Conservation (phyloP, 768 basidiomycete species). For the Favolaschia claudopus region DNA sequence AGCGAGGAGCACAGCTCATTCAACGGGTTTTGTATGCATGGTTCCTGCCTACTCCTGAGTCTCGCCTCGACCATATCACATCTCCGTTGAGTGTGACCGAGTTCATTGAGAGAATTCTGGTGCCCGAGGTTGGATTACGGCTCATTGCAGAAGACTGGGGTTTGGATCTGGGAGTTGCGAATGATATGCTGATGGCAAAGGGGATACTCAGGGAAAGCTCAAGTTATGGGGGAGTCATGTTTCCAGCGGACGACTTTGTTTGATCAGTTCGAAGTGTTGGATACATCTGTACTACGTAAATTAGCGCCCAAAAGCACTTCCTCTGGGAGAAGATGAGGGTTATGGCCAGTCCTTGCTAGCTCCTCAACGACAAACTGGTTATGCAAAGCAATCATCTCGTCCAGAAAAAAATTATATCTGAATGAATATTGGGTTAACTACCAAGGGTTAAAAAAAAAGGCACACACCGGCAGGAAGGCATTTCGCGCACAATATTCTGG, state of each 20-base stretch:
- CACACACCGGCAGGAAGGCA: constrained; percentile 22
- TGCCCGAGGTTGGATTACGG: constrained; percentile 6
- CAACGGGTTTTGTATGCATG: neutral
- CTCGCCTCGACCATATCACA: neutral
- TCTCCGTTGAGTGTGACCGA: no score
- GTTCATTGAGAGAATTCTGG: neutral
- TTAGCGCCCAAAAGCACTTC: neutral
- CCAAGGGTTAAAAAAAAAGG: no score
- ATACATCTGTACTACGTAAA: no score
- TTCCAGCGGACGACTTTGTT: neutral
- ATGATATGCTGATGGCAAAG: neutral
- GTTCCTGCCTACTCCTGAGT: neutral
- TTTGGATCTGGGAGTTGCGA: neutral
- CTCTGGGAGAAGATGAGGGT: neutral
- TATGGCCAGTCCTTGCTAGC: neutral
- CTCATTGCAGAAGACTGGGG: neutral
- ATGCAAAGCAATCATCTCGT: constrained; percentile 34
- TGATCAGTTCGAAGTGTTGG: neutral
- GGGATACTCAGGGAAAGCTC: neutral
- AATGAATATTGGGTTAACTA: neutral
- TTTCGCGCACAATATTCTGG: constrained; percentile 30
- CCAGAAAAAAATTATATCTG: constrained; percentile 35
- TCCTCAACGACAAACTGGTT: constrained; percentile 20
- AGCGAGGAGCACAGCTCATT: neutral
- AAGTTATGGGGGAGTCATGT: neutral